Percentiles rank a stretch among this genome's conserved stretches.
These are phyloP conservation scores for Neopestalotiopsis sp. DNA, from an alignment of 2,329 filamentous ascomycete genomes.

Conservation along the genomic window DNA sequence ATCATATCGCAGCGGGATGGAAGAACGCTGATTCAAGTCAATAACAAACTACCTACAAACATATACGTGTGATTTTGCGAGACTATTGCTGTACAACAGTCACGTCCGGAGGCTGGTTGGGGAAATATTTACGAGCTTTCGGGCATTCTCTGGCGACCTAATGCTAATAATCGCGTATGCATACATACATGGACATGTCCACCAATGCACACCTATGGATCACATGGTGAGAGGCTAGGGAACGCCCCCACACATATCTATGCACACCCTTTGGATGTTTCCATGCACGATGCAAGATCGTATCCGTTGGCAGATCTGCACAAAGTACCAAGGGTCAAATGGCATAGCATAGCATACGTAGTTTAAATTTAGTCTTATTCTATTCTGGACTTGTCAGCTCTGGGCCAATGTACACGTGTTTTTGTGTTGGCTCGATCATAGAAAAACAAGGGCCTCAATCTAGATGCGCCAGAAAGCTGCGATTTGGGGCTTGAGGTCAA, in stretches of 20 bases:
- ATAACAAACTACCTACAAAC: background rate
- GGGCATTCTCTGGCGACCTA: background rate
- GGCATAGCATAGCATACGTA: no score
- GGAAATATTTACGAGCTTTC: background rate
- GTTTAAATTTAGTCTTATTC: background rate
- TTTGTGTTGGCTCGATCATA: background rate
- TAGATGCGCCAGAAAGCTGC: constrained; percentile 1
- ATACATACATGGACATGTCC: background rate
- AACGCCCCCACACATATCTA: background rate
- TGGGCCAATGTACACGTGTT: background rate
- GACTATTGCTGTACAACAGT: background rate
- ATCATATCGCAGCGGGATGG: background rate
- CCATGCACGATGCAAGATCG: background rate
- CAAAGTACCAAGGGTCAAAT: background rate
- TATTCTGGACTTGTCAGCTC: background rate
- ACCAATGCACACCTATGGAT: background rate
- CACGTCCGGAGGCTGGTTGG: background rate
- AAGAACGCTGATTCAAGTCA: background rate
- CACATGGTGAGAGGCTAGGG: background rate
- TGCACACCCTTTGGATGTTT: background rate
- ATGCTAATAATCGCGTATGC: background rate
- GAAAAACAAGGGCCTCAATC: background rate
- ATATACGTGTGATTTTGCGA: background rate
- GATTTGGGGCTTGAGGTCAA: constrained; percentile 18
- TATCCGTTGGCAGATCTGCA: background rate